Percentiles rank a stretch among this genome's conserved stretches.
phyloP scores from a whole-genome alignment of 2,329 filamentous ascomycete species.

The Pezicula radicicola region DNA sequence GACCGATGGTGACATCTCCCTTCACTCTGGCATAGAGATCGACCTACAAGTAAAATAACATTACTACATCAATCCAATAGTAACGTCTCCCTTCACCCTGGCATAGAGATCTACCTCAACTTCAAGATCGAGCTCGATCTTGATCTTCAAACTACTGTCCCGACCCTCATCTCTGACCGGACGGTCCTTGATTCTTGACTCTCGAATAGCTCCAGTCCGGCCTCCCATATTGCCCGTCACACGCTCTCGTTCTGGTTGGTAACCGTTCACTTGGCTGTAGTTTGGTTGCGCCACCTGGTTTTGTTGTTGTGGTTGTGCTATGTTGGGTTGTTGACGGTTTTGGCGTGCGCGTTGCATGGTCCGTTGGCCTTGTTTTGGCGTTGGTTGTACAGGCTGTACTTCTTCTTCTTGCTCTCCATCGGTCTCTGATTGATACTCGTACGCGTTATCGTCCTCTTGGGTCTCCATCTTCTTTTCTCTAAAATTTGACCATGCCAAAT shows the following conservation, averaged over 20 bases:
- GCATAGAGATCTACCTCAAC: conserved; percentile 38
- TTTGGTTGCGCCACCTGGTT: conserved; percentile 24
- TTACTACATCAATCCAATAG: conserved; percentile 22
- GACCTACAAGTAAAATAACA: conserved; percentile 20
- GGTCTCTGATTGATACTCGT: conserved; percentile 22
- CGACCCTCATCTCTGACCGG: conserved; percentile 30
- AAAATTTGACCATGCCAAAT: background rate
- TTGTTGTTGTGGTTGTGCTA: conserved; percentile 30
- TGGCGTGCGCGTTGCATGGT: conserved; percentile 33
- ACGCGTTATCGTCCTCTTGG: conserved; percentile 20
- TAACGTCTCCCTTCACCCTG: conserved; percentile 27
- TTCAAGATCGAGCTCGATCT: conserved; percentile 37
- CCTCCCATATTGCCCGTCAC: conserved; percentile 24
- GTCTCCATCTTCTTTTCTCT: conserved; percentile 23
- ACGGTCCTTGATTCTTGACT: conserved; percentile 36
- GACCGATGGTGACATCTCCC: conserved; percentile 33
- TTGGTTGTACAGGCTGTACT: conserved; percentile 6
- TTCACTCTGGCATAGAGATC: conserved; percentile 29
- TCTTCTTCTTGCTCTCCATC: conserved; percentile 13
- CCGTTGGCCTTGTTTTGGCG: conserved; percentile 18
- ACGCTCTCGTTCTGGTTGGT: conserved; percentile 14
- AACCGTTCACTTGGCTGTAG: conserved; percentile 12
- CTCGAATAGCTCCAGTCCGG: conserved; percentile 24
- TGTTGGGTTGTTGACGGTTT: conserved; percentile 27
- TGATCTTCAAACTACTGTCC: conserved; percentile 37